These are phyloP conservation scores for Salix dunnii DNA, from an alignment of 345 rosid species.

Conservation along the genomic window DNA sequence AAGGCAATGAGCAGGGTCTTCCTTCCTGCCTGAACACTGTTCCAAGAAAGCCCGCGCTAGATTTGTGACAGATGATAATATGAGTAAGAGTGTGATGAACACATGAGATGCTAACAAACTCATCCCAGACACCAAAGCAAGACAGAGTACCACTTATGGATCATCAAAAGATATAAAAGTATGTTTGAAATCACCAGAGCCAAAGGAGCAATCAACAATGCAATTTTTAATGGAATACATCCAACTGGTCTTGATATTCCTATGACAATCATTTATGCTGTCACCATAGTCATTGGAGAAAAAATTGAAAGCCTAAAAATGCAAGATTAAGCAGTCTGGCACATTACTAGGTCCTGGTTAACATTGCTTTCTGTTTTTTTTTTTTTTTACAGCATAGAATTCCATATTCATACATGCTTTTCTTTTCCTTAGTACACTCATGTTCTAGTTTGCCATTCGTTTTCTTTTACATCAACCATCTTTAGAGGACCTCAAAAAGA, in stretches of 20 bases:
- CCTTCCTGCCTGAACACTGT: slow-evolving; percentile 55
- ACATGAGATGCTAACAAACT: neutral
- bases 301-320: neutral
- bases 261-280: neutral
- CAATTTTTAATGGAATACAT: neutral
- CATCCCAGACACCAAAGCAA: neutral
- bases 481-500: neutral
- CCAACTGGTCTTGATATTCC: neutral
- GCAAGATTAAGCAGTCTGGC: neutral
- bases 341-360: neutral
- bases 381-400: neutral
- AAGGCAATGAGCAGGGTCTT: slow-evolving; percentile 23
- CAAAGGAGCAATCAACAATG: neutral
- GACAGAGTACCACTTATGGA: neutral
- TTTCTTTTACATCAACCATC: neutral
- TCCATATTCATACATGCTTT: neutral
- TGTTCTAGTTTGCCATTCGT: neutral
- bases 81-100: slow-evolving; percentile 8
- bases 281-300: neutral
- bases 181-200: neutral
- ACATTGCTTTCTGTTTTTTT: neutral
- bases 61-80: slow-evolving; percentile 20
- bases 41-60: slow-evolving; percentile 69
- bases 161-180: neutral
- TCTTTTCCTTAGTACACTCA: neutral